These are phyloP conservation scores for Coemansia sp. DNA, from an alignment of 192 early-diverging fungal species.

Conservation along the genomic window DNA sequence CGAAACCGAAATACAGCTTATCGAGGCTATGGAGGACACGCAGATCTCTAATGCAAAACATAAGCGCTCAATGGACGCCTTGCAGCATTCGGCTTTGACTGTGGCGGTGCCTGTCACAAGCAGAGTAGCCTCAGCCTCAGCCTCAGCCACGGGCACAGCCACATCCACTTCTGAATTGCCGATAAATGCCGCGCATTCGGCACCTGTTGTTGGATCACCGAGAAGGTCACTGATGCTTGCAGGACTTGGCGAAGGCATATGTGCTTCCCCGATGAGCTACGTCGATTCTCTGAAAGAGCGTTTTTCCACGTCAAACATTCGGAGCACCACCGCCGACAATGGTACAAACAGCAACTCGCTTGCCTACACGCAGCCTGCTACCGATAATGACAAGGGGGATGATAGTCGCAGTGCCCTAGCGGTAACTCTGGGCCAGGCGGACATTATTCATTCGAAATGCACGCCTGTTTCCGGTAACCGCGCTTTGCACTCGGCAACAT, in stretches of 20 bases:
- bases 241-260: constrained; percentile 28
- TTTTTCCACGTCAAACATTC: constrained; percentile 21
- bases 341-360: neutral
- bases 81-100: constrained; percentile 10
- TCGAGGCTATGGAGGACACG: constrained; percentile 53
- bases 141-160: constrained; percentile 4
- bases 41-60: constrained; percentile 29
- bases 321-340: neutral
- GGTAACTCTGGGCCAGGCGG: no score
- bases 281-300: constrained; percentile 48
- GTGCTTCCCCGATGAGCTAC: constrained; percentile 16
- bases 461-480: neutral
- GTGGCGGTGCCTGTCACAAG: constrained; percentile 3
- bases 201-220: constrained; percentile 25
- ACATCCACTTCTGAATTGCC: constrained; percentile 1
- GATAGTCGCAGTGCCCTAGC: neutral
- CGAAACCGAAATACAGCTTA: constrained; percentile 51
- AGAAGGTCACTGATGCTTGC: constrained; percentile 9
- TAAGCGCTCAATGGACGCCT: constrained; percentile 11
- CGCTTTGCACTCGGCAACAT: no score
- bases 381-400: neutral
- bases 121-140: neutral
- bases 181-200: constrained; percentile 13
- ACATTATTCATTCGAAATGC: neutral
- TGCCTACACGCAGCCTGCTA: neutral